Evolutionary conservation across 2,329 filamentous ascomycete genomes (phyloP), one percentile per base, ranked within the genome.

Genomic region (Botrytis byssoidea): DNA sequence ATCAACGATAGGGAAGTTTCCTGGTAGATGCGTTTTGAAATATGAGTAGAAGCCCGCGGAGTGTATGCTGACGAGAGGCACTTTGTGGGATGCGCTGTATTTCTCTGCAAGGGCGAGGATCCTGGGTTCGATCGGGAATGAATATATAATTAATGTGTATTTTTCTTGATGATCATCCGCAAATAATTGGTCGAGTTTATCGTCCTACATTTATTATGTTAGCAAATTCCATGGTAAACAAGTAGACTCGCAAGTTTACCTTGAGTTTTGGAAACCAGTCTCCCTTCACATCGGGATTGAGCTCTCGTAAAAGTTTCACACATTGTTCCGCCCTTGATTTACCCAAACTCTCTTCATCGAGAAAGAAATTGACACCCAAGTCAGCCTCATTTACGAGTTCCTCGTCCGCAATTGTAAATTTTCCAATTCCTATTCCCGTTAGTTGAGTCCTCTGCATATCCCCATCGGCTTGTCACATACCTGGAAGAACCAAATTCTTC

Each of bases 401-500:
- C 10, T 92, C 90, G 79, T 99, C 96, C 70, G 92, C 91, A 75
- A 99, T 97, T 0, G 93, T 97, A 82, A 98, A 99, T 40, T 90
- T 89, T 14, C 96, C 97, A 79, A 98, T 92, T 5, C 95, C 91
- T 91, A 65, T 46, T 55, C n/a, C 32, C 42, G 46, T 71, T 51
- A 65, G 68, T 72, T 42, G 71, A 80, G 37, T 37, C 37, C 71
- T 69, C 59, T 22, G 9, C 29, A 29, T 35, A 32, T 55, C 1
- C 6, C 6, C 25, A 35, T n/a, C 42, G 22, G 37, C 25, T 32
- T 32, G 64, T 57, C 59, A 78, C 82, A 72, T 82, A 90, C 91
- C 93, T 73, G 96, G 96, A 14, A 99, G 85, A 4, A 99, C 93
- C n/a, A 99, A 89, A 81, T 99, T 99, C 86, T 99, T 99, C 75